A percentile compares a stretch with the other conserved stretches of the same genome.
Evolutionary conservation across 73 alveolate species (phyloP).

Genomic region (Blepharisma japonicum): DNA sequence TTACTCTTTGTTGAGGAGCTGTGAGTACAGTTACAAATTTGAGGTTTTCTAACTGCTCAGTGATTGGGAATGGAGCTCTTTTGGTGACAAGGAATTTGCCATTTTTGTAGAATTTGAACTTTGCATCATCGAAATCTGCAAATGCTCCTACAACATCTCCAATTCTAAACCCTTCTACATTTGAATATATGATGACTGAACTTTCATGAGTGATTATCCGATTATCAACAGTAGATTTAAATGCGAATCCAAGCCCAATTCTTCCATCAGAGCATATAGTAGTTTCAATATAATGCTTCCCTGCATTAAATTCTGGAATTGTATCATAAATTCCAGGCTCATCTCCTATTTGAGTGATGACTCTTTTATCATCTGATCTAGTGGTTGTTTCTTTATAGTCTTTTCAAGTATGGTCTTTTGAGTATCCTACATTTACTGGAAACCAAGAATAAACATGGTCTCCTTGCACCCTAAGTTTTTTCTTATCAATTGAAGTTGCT

Average conservation of each 20-base stretch:
- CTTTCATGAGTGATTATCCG: too few relatives aligned
- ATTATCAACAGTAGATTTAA: neutral
- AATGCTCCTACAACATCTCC: constrained; percentile 20
- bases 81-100: neutral
- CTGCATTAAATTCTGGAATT: neutral
- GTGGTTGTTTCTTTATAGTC: neutral
- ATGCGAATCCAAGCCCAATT: neutral
- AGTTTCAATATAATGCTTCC: neutral
- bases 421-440: constrained; percentile 18
- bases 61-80: neutral
- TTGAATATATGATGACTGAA: too few relatives aligned
- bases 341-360: neutral
- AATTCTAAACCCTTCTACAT: neutral
- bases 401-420: neutral
- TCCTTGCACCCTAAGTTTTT: neutral
- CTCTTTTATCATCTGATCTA: neutral
- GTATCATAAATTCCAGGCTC: constrained; percentile 2
- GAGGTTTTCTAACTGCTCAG: neutral
- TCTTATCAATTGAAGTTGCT: neutral
- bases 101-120: constrained; percentile 6
- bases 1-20: too few relatives aligned
- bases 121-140: neutral
- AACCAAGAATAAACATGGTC: constrained; percentile 6
- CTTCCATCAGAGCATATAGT: neutral
- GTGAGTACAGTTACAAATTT: too few relatives aligned